A percentile compares a stretch with the other conserved stretches of the same genome.
These are phyloP conservation scores for Elongisporangium prolatum DNA, from an alignment of 352 stramenopile species.

Conservation along the genomic window DNA sequence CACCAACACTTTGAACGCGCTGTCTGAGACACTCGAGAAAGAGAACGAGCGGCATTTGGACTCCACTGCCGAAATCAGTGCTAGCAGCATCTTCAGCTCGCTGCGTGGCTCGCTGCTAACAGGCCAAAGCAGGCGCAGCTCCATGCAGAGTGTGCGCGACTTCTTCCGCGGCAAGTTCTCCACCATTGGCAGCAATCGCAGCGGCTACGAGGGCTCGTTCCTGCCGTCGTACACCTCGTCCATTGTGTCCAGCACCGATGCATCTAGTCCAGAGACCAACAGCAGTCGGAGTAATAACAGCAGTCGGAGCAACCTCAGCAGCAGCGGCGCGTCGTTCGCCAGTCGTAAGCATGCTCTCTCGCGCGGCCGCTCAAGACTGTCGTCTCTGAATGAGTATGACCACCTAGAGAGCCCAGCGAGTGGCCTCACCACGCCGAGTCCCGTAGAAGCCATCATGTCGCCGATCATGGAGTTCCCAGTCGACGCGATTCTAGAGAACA, in stretches of 20 bases:
- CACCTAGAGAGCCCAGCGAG: conserved; percentile 21
- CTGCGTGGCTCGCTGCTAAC: conserved; percentile 27
- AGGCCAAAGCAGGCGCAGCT: conserved; percentile 37
- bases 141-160: conserved; percentile 41
- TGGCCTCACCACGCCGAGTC: conserved; percentile 32
- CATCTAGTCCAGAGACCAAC: not conserved
- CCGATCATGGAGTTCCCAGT: conserved; percentile 41
- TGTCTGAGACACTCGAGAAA: conserved; percentile 50
- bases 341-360: not conserved
- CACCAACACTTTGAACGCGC: conserved; percentile 39
- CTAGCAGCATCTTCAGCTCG: conserved; percentile 51
- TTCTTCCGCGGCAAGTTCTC: conserved; percentile 53
- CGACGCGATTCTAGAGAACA: conserved; percentile 47
- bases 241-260: not conserved
- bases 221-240: not conserved
- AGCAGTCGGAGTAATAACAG: conserved; percentile 12
- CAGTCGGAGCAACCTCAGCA: conserved; percentile 19
- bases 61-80: conserved; percentile 21
- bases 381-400: conserved; percentile 66
- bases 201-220: conserved; percentile 24
- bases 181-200: conserved; percentile 27
- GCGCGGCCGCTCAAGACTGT: conserved; percentile 13
- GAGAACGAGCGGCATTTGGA: conserved; percentile 18
- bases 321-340: conserved; percentile 7
- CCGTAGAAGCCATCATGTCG: conserved; percentile 34